Evolutionary conservation across 2,329 filamentous ascomycete genomes (phyloP).

Genomic region (Orbilia quercus): DNA sequence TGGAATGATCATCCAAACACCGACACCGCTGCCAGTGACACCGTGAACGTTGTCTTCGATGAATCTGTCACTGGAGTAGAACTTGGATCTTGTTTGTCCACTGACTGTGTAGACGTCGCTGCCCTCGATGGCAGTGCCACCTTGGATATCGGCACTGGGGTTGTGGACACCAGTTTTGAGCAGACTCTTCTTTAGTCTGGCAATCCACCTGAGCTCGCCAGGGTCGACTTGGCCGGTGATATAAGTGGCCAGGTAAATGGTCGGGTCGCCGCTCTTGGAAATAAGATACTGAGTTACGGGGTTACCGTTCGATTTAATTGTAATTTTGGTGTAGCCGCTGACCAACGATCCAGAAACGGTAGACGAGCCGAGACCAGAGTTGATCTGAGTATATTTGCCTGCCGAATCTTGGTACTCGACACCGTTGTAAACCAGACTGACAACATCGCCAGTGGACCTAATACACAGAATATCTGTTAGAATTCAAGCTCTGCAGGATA

Average conservation of each 20-base stretch:
- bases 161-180: slow-evolving; percentile 44
- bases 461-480: not conserved
- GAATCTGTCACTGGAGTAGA: slow-evolving; percentile 76
- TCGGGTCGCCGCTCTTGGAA: slow-evolving; percentile 71
- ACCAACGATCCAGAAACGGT: slow-evolving; percentile 65
- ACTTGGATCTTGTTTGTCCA: slow-evolving; percentile 75
- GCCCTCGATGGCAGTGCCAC: slow-evolving; percentile 46
- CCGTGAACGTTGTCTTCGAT: slow-evolving; percentile 76
- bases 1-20: slow-evolving; percentile 72
- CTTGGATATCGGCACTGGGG: slow-evolving; percentile 34
- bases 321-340: slow-evolving; percentile 67
- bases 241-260: slow-evolving; percentile 72
- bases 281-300: slow-evolving; percentile 72
- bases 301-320: slow-evolving; percentile 70
- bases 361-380: slow-evolving; percentile 71
- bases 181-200: slow-evolving; percentile 49
- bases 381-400: slow-evolving; percentile 69
- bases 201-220: slow-evolving; percentile 73
- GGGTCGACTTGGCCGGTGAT: slow-evolving; percentile 70
- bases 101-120: slow-evolving; percentile 67
- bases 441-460: slow-evolving; percentile 50
- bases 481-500: not conserved
- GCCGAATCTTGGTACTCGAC: slow-evolving; percentile 44
- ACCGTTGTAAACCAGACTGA: slow-evolving; percentile 44
- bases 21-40: slow-evolving; percentile 67